These are phyloP conservation scores for Astragalus membranaceus DNA, from an alignment of 306 rosid species.

Conservation along the genomic window DNA sequence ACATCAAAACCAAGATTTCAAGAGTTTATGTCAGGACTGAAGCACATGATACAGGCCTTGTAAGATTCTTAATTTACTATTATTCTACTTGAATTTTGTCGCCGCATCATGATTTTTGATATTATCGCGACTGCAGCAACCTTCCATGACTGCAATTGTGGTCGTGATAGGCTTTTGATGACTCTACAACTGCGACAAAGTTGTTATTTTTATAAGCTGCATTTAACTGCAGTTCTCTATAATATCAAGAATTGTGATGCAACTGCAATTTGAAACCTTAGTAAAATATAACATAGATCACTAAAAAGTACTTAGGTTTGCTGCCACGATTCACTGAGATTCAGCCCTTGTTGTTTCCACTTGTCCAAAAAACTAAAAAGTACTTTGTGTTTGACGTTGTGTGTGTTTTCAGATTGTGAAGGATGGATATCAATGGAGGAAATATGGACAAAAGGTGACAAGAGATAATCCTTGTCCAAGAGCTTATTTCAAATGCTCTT, in stretches of 20 bases:
- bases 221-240: background rate
- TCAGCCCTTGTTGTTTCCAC: too few species aligned
- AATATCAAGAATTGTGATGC: too few species aligned
- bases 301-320: background rate
- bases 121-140: too few species aligned
- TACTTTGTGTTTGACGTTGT: background rate
- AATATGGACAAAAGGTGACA: conserved; percentile 97
- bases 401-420: conserved; percentile 67
- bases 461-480: conserved; percentile 97
- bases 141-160: background rate
- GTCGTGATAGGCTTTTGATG: too few species aligned
- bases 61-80: conserved; percentile 28
- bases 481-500: conserved; percentile 98
- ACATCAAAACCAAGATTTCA: conserved; percentile 59
- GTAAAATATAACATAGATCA: background rate
- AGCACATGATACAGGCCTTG: conserved; percentile 76
- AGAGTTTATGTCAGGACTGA: conserved; percentile 57
- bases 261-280: background rate
- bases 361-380: background rate
- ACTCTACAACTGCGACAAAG: too few species aligned
- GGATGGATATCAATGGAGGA: conserved; percentile 98
- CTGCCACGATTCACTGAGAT: too few species aligned
- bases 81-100: too few species aligned
- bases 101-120: background rate
- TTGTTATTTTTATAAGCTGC: background rate